Evolutionary conservation across 2,329 filamentous ascomycete genomes (phyloP).

Genomic region (Ophiosphaerella herpotricha): DNA sequence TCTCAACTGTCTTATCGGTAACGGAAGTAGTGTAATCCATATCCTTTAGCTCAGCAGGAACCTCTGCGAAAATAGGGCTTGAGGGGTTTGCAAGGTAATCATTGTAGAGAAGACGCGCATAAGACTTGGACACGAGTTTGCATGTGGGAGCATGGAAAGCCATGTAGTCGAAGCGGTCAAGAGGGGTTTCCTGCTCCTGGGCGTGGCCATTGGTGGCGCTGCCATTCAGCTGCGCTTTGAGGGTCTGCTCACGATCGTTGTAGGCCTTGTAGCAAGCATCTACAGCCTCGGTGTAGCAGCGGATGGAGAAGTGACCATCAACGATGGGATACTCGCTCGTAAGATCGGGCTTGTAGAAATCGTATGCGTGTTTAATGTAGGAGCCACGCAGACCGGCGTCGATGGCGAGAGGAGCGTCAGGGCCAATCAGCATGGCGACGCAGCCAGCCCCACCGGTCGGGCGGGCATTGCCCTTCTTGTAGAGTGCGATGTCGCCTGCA

Average conservation of each 20-base stretch:
- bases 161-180: conserved; percentile 61
- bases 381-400: conserved; percentile 56
- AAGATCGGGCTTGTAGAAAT: conserved; percentile 61
- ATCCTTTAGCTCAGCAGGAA: conserved; percentile 54
- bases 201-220: conserved; percentile 42
- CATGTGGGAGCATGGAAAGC: conserved; percentile 60
- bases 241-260: conserved; percentile 54
- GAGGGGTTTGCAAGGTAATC: conserved; percentile 54
- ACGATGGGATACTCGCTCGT: conserved; percentile 60
- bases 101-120: conserved; percentile 58
- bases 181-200: conserved; percentile 49
- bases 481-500: conserved; percentile 58
- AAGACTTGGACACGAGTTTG: conserved; percentile 61
- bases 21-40: conserved; percentile 53
- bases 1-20: conserved; percentile 58
- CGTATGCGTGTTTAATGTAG: conserved; percentile 58
- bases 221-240: conserved; percentile 52
- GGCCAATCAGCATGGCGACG: conserved; percentile 59
- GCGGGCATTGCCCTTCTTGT: conserved; percentile 59
- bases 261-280: conserved; percentile 60
- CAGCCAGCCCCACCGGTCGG: conserved; percentile 59
- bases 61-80: conserved; percentile 55
- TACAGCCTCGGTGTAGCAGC: conserved; percentile 59
- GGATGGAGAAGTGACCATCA: conserved; percentile 58
- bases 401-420: conserved; percentile 56